Evolutionary conservation across 1,284 basidiomycete genomes (phyloP).

Genomic region (Apiotrichum akiyoshidainum): DNA sequence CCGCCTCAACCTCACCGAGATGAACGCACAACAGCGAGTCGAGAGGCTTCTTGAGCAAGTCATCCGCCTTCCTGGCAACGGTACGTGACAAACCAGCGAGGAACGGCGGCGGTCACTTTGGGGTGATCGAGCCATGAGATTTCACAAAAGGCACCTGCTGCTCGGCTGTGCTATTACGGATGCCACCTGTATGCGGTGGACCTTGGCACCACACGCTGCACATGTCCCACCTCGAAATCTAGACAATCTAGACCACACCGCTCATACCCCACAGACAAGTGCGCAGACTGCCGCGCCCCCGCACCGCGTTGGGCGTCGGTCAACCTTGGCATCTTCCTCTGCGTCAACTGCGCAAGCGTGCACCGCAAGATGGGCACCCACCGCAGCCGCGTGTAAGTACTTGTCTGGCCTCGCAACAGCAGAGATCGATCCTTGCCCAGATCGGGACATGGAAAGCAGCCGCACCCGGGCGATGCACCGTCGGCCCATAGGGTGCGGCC

Average conservation of each 20-base stretch:
- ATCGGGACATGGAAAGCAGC: too few relatives aligned
- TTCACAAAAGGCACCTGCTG: not conserved
- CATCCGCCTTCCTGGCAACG: slow-evolving; percentile 45
- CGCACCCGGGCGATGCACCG: too few relatives aligned
- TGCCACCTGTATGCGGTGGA: too few relatives aligned
- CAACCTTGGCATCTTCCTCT: slow-evolving; percentile 48
- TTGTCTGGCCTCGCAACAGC: not conserved
- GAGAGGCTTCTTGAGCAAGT: slow-evolving; percentile 48
- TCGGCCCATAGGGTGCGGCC: too few relatives aligned
- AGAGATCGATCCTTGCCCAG: too few relatives aligned
- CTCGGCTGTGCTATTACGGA: too few relatives aligned
- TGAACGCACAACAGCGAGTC: slow-evolving; percentile 37
- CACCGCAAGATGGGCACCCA: slow-evolving; percentile 51
- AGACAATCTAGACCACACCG: not conserved
- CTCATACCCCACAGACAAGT: slow-evolving; percentile 30
- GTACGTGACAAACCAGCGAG: slow-evolving; percentile 24
- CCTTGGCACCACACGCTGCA: not conserved
- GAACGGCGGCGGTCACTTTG: not conserved
- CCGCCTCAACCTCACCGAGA: not conserved
- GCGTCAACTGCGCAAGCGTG: slow-evolving; percentile 42
- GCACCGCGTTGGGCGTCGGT: slow-evolving; percentile 49
- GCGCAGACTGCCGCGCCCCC: slow-evolving; percentile 47
- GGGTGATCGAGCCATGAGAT: not conserved
- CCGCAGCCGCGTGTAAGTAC: slow-evolving; percentile 45
- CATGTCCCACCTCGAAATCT: too few relatives aligned